Evolutionary conservation across 768 basidiomycete species (phyloP), one percentile per base, ranked within the genome.

Genomic region (Mycena olivaceomarginata): DNA sequence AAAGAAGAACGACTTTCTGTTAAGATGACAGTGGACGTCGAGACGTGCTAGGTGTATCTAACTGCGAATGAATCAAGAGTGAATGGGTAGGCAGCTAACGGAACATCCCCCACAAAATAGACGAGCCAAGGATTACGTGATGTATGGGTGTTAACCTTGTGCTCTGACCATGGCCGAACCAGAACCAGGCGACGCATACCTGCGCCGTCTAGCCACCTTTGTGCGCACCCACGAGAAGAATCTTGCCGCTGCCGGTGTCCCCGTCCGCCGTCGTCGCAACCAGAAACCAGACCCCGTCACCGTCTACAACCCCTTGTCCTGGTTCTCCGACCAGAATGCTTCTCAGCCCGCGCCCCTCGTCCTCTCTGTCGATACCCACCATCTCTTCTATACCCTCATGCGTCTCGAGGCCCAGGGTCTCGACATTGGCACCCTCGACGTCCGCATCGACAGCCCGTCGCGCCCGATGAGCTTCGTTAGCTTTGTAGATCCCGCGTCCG

Each of bases 351-450:
- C 83, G 13, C 93, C 96, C 11, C 85, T 95, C 59, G 85, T 93
- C 31, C 92, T 97, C 75, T 83, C 91, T 6, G 89, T 96, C 79
- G 95, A 97, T 85, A 92, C 91, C 39, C 95, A 96, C 82, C 96
- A 94, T 78, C 92, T 98, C 9, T 96, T 95, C 90, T 98, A 98
- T 86, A 85, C 96, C 76, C 90, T 98, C 74, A 94, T 97, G 85
- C 94, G 96, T 59, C 89, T 97, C 77, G 96, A 98, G 84, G 96
- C 93, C 8, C 84, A 95, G 41, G 94, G 93, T n/a, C 85, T 95
- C 65, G 88, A 92, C 70, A 91, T 96, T 69, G 97, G 96, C 70
- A 91, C 94, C 41, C 90, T 98, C 75, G 97, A 98, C 83, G 92
- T 95, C 76, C 91, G 89, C 25, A 87, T 97, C 68, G 92, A 94